Evolutionary conservation across 179 eudicot genomes (phyloP), one percentile per base, ranked within the genome.

Genomic region (Carnegiea gigantea): DNA sequence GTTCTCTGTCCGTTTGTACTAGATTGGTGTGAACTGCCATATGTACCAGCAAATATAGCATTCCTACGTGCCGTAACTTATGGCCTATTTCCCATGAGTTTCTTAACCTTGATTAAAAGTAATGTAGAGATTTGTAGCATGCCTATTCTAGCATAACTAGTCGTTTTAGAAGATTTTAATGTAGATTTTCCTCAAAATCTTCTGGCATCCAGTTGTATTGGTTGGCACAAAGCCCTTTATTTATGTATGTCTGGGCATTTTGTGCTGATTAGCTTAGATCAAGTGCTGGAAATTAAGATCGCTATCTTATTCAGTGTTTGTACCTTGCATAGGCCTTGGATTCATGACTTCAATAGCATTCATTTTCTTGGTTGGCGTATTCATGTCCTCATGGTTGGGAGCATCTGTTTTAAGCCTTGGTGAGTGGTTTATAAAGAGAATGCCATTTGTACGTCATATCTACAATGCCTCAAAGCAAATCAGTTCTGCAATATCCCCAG

Each of bases 371-470:
- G 92, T 92, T 48, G 95, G 95, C 0, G 90, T 92, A 49, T 89
- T 92, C 54, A 92, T 92, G 95, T 92, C 93, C 23, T 90, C 93
- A 24, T 92, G 95, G 93, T 87, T 90, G 88, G 93, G 95, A 73
- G 84, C 95, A 28, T 92, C 95, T 0, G 88, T 92, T 46, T 82
- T 92, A 57, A 71, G 91, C 78, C 88, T 90, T 51, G 95, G 95
- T 40, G 95, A 92, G 79, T 92, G 95, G 95, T 89, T 92, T 73
- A 92, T 92, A 33, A 92, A 92, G 78, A 83, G 87, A 70, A 92
- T 92, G 95, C 95, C 95, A 43, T 87, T 92, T 80, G 89, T 92
- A 38, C 90, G 95, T 36, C 90, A 89, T 79, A 92, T 92, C 71
- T 92, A 92, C 87, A 84, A 78, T 80, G 95, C 95, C 78, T 92